Base-by-base conservation (phyloP, 805 yeast genomes). In the baker's yeast (Saccharomyces cerevisiae) region DNA sequence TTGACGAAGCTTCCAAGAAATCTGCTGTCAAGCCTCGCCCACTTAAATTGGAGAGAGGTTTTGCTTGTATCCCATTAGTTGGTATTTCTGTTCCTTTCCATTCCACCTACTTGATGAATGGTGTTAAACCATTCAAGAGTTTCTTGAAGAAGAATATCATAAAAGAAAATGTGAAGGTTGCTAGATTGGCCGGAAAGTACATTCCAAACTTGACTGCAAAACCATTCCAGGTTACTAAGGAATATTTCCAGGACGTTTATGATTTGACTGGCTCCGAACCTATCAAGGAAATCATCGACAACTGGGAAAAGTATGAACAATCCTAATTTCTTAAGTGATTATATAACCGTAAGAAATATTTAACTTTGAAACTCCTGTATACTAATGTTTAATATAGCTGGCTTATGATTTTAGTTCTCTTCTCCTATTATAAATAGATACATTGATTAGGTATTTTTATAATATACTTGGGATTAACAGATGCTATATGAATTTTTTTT, bases 11-110 rank as follows among this genome's bases (percentile, higher is more conserved):
- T 59, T 74, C 97, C 43, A 82, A 83, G 72, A 83, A 87, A 71
- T 81, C 96, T 17, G 52, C 73, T 52, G 96, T 87, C 56, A 94
- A 94, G 77, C 90, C 95, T 52, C 98, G 92, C 78, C 99, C 99
- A 64, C 89, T 94, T 71, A 96, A 90, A 54, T 80, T 95, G 68
- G 95, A 94, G 77, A 87, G 99, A 78, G 99, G 99, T 27, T 92
- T 89, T 65, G 98, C 99, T 46, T 92, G 94, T 67, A 94, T 94
- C 66, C 99, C 99, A 72, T 82, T 94, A 74, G 90, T 87, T 79
- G 99, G 99, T 65, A 94, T 94, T 62, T 89, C 97, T n/a, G 99
- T 94, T 70, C 99, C 99, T 59, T 94, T 94, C 97, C 99, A 94
- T 77, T 90, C 97, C 29, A 85, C 96, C n/a, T 94, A 95, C 78